Evolutionary conservation across 768 basidiomycete genomes (phyloP), one percentile per base, ranked within the genome.

Genomic region (Panellus pusillus): DNA sequence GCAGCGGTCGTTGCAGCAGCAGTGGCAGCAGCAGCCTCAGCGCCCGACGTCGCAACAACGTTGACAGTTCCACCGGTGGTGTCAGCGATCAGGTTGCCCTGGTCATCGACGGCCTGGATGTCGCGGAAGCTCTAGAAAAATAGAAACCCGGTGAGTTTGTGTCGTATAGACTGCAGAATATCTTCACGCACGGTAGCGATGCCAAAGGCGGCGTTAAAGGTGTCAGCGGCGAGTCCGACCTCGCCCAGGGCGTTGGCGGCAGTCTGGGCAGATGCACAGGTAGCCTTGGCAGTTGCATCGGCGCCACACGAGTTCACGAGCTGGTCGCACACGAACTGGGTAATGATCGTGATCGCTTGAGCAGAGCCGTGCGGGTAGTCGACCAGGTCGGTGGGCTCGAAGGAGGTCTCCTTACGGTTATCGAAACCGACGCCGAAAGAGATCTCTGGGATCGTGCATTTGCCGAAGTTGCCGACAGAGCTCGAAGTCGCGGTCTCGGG

Each of bases 341-440:
- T 75, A 69, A 84, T 83, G 63, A 83, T 81, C 60, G 70, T 75
- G 60, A 82, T 78, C 63, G 77, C 76, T 61, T 82, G 75, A 17
- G 82, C 82, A 14, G 82, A 83, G 42, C 79, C 79, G 56, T 83
- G 81, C 67, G 71, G 73, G 70, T 70, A 82, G 1, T 77, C 77
- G 9, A 76, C 67, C 62, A 69, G 62, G 64, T 83, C 79, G 15
- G 68, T 72, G 44, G 83, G 83, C 60, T 75, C 64, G 72, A 83
- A 86, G 65, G 74, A 73, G 14, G 82, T 84, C 63, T 84, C 83
- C 57, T 71, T 78, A 48, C 83, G 73, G 61, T 70, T 70, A 57
- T 84, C 82, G 59, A 86, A 81, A 27, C 80, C 81, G 19, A 62
- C 70, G 39, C 73, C 82, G 58, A 86, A 86, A 58, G 77, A 72